phyloP scores from a whole-genome alignment of 148 eudicot species.

The Rhododendron mucronatum region DNA sequence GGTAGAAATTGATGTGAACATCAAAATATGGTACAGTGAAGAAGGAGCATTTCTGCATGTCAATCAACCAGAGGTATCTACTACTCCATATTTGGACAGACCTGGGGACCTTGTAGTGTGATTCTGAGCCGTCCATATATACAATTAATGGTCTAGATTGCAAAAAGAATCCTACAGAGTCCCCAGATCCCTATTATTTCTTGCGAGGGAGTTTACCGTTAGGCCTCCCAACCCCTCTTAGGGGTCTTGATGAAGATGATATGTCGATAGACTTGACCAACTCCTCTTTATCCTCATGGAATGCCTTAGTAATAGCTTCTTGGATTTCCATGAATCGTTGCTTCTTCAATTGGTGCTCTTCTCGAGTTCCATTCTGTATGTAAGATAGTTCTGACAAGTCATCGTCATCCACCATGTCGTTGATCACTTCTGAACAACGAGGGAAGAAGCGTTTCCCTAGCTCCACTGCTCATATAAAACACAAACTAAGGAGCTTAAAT shows the following conservation, averaged over 20 bases:
- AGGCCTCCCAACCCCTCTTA: constrained; percentile 14
- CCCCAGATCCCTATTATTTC: constrained; percentile 8
- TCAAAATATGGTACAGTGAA: not conserved
- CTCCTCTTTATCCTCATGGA: constrained; percentile 57
- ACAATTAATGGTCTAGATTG: no score
- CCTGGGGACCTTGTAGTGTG: no score
- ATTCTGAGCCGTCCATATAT: no score
- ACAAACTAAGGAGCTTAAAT: not conserved
- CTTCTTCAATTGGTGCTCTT: constrained; percentile 62
- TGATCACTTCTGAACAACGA: constrained; percentile 73
- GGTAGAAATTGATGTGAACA: not conserved
- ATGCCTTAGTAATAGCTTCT: constrained; percentile 52
- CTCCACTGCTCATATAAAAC: constrained; percentile 48
- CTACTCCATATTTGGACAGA: no score
- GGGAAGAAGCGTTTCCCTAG: constrained; percentile 86
- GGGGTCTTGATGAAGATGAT: constrained; percentile 50
- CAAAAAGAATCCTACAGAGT: no score
- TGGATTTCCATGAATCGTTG: constrained; percentile 50
- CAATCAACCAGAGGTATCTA: no score
- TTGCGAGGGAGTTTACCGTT: constrained; percentile 26
- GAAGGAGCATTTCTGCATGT: not conserved
- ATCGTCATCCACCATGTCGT: constrained; percentile 62
- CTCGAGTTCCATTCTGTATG: constrained; percentile 37
- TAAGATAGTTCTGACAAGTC: constrained; percentile 48
- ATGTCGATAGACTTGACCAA: constrained; percentile 25